Base-by-base conservation (phyloP, 2,329 filamentous ascomycete species). In the Camillea tinctor region DNA sequence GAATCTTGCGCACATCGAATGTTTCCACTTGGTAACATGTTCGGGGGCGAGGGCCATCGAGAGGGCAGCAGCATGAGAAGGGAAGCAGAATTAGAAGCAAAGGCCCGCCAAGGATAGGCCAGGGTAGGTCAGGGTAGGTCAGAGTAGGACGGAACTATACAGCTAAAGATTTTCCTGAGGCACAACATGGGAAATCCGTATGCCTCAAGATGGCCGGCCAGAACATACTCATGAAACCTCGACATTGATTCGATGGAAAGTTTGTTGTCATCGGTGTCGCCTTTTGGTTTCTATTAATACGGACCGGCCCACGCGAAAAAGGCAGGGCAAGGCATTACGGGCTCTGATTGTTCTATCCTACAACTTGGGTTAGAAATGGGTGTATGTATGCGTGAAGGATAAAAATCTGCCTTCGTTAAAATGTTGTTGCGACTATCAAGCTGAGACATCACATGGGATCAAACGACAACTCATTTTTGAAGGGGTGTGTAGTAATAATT, bases 11-110 rank as follows among this genome's bases (percentile, higher is more conserved):
- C 60, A 23, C 58, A 44, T 30, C 52, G 40, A 60, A 62, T 60
- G 62, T 66, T 62, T 64, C 66, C 63, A 64, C 64, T 58, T 52
- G 60, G 64, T 62, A 60, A 58, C 62, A 64, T 61, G 62, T 65
- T 65, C 59, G 64, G 53, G 64, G 53, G 59, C 59, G 58, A 52
- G 50, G 17, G 50, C 24, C 54, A 50, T 54, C 51, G 7, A 23
- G 23, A 52, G 51, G 51, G 51, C 51, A 52, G 51, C 51, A 52
- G 40, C 30, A 57, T 55, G n/a, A 30, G 49, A 52, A 26, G 22
- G 56, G 17, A 11, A 50, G 52, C 23, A 51, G n/a, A n/a, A n/a
- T n/a, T n/a, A n/a, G n/a, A n/a, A n/a, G n/a, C n/a, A n/a, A n/a
- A 44, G 13, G 26, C 26, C 26, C 26, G 26, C 7, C 26, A 30